phyloP scores from a whole-genome alignment of 306 rosid genomes.

The Cicer pinnatifidum region DNA sequence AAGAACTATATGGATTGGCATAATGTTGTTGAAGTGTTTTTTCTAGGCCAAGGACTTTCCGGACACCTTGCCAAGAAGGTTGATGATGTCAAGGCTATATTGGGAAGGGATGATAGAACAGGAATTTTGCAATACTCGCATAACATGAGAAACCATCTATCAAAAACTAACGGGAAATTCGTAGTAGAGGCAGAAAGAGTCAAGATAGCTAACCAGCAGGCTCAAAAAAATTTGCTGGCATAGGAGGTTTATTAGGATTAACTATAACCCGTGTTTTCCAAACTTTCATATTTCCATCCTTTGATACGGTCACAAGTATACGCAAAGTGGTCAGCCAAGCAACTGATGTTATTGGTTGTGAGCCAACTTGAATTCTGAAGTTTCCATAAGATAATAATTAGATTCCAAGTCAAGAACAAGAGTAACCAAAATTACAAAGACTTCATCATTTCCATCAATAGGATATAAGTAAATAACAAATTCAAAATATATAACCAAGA shows the following conservation, averaged over 20 bases:
- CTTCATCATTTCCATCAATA: constrained; percentile 30
- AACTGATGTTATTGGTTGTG: constrained; percentile 90
- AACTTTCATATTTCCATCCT: constrained; percentile 92
- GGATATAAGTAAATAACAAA: constrained; percentile 35
- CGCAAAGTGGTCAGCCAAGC: constrained; percentile 87
- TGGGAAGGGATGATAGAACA: constrained; percentile 2
- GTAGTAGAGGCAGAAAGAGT: constrained; percentile 31
- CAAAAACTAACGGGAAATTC: constrained; percentile 29
- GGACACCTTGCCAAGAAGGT: constrained; percentile 1
- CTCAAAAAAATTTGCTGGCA: constrained; percentile 90
- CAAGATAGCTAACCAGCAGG: constrained; percentile 75
- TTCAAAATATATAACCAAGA: constrained; percentile 34
- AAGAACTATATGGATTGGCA: neutral
- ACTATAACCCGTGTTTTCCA: constrained; percentile 87
- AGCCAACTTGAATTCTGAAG: constrained; percentile 94
- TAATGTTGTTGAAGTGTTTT: neutral
- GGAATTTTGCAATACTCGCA: constrained; percentile 1
- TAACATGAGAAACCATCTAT: constrained; percentile 24
- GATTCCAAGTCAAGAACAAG: constrained; percentile 41
- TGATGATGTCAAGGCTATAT: neutral
- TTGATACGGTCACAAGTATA: constrained; percentile 82
- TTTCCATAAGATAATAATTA: constrained; percentile 47
- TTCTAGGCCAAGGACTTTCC: constrained; percentile 1
- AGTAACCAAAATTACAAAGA: constrained; percentile 36
- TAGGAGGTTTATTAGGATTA: constrained; percentile 81